Evolutionary conservation across 164 flowering plant species (phyloP).

Genomic region (Brasenia schreberi): DNA sequence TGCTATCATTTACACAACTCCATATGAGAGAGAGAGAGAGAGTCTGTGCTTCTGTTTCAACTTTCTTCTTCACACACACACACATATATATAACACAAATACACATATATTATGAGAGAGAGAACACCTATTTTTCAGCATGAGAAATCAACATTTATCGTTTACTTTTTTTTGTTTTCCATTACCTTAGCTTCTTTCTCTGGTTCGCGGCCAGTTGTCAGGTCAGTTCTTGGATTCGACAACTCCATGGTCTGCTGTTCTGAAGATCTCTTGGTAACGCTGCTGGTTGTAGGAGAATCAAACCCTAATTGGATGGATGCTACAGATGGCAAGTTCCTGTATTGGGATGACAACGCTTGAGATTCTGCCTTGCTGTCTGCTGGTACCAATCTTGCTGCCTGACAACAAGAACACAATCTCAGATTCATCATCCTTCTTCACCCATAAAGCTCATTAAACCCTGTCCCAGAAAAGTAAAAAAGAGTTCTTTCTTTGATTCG

Average conservation of each 20-base stretch:
- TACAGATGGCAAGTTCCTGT: not conserved
- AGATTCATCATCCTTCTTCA: not conserved
- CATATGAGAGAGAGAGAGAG: not conserved
- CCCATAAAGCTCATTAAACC: not conserved
- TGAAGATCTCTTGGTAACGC: constrained; percentile 54
- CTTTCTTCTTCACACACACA: too few species aligned
- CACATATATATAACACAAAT: too few species aligned
- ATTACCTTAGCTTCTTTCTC: constrained; percentile 53
- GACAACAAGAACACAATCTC: not conserved
- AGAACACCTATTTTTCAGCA: too few species aligned
- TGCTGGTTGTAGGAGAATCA: constrained; percentile 24
- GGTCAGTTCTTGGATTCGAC: constrained; percentile 39
- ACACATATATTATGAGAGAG: too few species aligned
- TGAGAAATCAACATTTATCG: too few species aligned
- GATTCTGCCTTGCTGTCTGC: not conserved
- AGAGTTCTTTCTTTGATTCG: not conserved
- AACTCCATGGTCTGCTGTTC: constrained; percentile 52
- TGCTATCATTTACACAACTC: constrained; percentile 18
- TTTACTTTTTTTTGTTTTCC: too few species aligned
- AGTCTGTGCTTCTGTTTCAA: too few species aligned
- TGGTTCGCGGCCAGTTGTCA: constrained; percentile 24
- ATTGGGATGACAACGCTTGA: not conserved
- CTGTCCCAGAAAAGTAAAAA: too few species aligned
- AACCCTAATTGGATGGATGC: constrained; percentile 12
- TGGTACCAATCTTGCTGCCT: not conserved